Evolutionary conservation across 106 monocot genomes (phyloP), one percentile per base, ranked within the genome.

Genomic region (Narthecium ossifragum): DNA sequence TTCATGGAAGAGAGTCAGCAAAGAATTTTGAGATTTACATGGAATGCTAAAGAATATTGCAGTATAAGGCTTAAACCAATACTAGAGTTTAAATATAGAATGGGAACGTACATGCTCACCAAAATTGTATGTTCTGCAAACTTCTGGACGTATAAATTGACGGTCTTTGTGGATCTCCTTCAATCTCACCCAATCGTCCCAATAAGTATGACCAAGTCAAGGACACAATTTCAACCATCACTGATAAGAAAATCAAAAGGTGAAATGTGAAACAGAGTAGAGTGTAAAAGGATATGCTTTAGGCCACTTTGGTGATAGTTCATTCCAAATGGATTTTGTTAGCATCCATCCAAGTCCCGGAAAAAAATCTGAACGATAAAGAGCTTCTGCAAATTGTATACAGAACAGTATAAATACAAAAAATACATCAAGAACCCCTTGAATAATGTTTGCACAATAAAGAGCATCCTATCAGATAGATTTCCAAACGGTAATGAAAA

Each of bases 301-400:
- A 52, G 98, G 98, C 86, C 96, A 98, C 59, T 98, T 98, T 25
- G 96, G 96, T 54, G 96, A 90, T 60, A 98, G 58, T 61, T 98
- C 96, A 29, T 87, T 71, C 96, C 96, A 98, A 68, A 68, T 81
- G 24, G 86, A 71, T 66, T 84, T 98, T 61, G 86, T 81, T 65
- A 98, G 62, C 96, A 98, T 98, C 96, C 96, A 98, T 70, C 96
- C 96, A 68, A 98, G 90, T 41, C 96, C 96, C 74, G 96, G 96
- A 65, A 98, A 90, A 66, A 98, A 90, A 79, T 98, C 98, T 49
- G 98, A 98, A 43, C 94, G 82, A 51, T 91, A 98, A 51, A 98
- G 81, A 68, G 79, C 31, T 67, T 75, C 91, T 98, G 78, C 61
- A 77, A 25, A 62, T 63, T 28, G 33, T 34, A 67, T 49, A 50